Evolutionary conservation across 495 filamentous ascomycete genomes (phyloP).

Genomic region (Rostrohypoxylon terebratum): DNA sequence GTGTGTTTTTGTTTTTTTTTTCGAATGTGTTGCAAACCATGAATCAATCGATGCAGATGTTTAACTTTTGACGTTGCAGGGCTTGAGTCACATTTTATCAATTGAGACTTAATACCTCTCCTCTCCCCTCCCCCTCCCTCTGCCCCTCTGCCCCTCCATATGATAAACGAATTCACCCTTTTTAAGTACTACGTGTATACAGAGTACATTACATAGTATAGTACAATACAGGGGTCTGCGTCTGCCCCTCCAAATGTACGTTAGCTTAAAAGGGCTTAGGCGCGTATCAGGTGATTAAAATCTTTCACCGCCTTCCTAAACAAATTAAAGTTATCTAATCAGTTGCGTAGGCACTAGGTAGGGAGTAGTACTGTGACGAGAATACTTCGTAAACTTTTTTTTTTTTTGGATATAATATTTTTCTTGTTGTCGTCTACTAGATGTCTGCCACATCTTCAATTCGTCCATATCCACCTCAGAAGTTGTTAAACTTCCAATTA

Average conservation of each 20-base stretch:
- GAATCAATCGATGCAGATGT: neutral
- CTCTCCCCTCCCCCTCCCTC: constrained; percentile 21
- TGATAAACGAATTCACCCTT: neutral
- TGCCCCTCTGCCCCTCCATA: constrained; percentile 6
- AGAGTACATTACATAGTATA: no score
- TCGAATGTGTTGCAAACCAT: neutral
- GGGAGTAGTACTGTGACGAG: neutral
- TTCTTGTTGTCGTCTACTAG: neutral
- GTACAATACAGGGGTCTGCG: constrained; percentile 17
- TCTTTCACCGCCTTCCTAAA: constrained; percentile 25
- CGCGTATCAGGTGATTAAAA: neutral
- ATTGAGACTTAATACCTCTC: no score
- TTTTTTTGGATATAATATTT: neutral
- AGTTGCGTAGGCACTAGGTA: neutral
- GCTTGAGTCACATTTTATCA: constrained; percentile 36
- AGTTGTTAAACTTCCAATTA: no score
- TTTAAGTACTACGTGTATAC: neutral
- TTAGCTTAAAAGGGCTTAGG: neutral
- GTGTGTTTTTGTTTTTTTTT: no score
- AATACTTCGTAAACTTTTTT: constrained; percentile 33
- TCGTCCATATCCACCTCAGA: neutral
- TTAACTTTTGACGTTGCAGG: constrained; percentile 4
- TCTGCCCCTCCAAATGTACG: constrained; percentile 20
- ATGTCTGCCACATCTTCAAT: neutral
- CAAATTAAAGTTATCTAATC: constrained; percentile 22